Evolutionary conservation across 2,329 filamentous ascomycete species (phyloP).

Genomic region (Colletotrichum euphorbiae): DNA sequence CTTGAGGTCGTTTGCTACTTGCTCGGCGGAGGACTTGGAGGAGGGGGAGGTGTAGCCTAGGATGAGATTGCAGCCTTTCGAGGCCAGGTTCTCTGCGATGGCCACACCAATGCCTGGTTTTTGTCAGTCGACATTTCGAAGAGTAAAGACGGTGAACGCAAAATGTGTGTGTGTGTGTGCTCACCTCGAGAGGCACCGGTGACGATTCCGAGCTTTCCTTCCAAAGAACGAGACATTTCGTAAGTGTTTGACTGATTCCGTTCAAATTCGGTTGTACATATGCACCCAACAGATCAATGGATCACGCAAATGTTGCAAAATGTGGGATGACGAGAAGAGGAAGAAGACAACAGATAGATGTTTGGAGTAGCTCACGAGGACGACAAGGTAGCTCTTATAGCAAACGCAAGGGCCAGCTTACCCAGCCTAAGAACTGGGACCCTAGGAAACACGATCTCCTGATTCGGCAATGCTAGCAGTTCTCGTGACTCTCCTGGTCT

Average conservation of each 20-base stretch:
- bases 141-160: not conserved
- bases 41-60: constrained; percentile 73
- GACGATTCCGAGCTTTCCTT: constrained; percentile 82
- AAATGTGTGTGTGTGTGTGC: not conserved
- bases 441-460: constrained; percentile 2
- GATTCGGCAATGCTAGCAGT: constrained; percentile 21
- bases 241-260: not conserved
- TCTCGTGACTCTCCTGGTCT: constrained; percentile 23
- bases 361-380: not conserved
- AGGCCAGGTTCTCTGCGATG: constrained; percentile 75
- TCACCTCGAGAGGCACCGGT: constrained; percentile 84
- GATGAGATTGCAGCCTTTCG: constrained; percentile 76
- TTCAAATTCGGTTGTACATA: not conserved
- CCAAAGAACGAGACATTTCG: constrained; percentile 60
- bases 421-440: constrained; percentile 8
- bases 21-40: constrained; percentile 59
- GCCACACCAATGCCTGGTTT: constrained; percentile 75
- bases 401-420: not conserved
- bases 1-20: constrained; percentile 72
- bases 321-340: not conserved
- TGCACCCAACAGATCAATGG: not conserved
- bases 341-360: not conserved
- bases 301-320: not conserved
- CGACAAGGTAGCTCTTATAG: constrained; percentile 18
- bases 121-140: not conserved